phyloP scores from a whole-genome alignment of 1,284 basidiomycete genomes.

The Lentinula novae-zelandiae region DNA sequence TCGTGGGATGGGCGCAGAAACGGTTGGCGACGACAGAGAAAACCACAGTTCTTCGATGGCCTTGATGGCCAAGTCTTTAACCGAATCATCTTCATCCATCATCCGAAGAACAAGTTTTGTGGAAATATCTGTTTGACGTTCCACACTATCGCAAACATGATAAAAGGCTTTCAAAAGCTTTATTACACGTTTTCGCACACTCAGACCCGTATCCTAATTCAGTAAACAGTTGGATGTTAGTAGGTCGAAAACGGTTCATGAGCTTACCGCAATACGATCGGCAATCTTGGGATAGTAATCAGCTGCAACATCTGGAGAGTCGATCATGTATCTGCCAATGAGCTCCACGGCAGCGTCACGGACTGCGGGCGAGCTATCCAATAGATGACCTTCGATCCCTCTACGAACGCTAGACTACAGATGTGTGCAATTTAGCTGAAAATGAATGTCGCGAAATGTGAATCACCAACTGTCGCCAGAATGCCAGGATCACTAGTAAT shows the following conservation, averaged over 20 bases:
- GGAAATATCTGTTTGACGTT: conserved; percentile 76
- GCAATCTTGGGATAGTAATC: conserved; percentile 86
- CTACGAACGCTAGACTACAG: conserved; percentile 66
- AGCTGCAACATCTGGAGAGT: conserved; percentile 78
- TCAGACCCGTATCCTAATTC: conserved; percentile 82
- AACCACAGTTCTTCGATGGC: conserved; percentile 92
- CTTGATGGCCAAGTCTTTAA: conserved; percentile 89
- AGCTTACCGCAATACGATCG: conserved; percentile 79
- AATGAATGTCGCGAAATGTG: not conserved
- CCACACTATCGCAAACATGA: conserved; percentile 51
- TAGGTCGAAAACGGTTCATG: not conserved
- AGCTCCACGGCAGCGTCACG: conserved; percentile 95
- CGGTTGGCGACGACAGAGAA: conserved; percentile 26
- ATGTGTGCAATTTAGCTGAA: conserved; percentile 6
- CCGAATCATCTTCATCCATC: conserved; percentile 88
- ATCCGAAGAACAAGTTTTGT: conserved; percentile 81
- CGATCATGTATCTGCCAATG: conserved; percentile 92
- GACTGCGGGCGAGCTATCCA: conserved; percentile 89
- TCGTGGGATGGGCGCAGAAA: conserved; percentile 31
- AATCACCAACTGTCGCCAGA: conserved; percentile 58
- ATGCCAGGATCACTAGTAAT: conserved; percentile 85
- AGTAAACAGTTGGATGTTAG: not conserved
- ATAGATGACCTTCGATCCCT: conserved; percentile 84
- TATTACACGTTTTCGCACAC: conserved; percentile 92
- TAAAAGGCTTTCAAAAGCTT: conserved; percentile 89